Base-by-base conservation (phyloP, 2,329 filamentous ascomycete species). In the Tolypocladium sp. region DNA sequence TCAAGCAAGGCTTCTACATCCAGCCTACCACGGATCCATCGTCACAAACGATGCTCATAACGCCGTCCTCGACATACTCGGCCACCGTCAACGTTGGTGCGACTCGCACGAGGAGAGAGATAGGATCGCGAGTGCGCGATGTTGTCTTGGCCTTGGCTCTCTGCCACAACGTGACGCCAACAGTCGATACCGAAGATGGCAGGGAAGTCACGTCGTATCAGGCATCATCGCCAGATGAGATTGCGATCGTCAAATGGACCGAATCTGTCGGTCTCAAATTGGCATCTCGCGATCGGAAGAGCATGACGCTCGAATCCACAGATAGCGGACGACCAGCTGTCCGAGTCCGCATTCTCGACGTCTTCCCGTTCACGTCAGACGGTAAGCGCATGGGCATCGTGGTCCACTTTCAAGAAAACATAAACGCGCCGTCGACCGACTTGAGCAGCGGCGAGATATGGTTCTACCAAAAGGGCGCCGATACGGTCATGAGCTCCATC, bases 351-450 rank as follows among this genome's bases (percentile, higher is more conserved):
- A 95, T 99, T 55, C 80, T 97, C 4, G 93, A 97, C 52, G 86
- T 97, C 2, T 99, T 99, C 67, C 95, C 95, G 0, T 99, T 99
- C 71, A 99, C 94, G 0, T 97, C 92, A 0, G 94, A 97, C 64
- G 93, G 93, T 65, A 99, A 99, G 75, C 86, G 94, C 57, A 99
- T 99, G 94, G 94, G 95, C 12, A 93, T 99, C 60, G 88, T 99
- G 61, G 91, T 97, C 25, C 89, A 92, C 65, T 97, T 97, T 68
- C 80, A 87, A 35, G 83, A 88, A 17, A 78, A 79, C 38, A 33
- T 67, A 27, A 78, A 79, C 1, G 76, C 82, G 2, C 70, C 80
- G 3, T 77, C 81, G 1, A 74, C 77, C 0, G 74, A 76, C 44
- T 74, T 84, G 13, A 78, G 80, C 13, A 79, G 80, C 54, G 86